Percentiles rank a stretch among this genome's conserved stretches.
phyloP scores from a whole-genome alignment of 169 alveolate genomes.

The Eimeria necatrix region DNA sequence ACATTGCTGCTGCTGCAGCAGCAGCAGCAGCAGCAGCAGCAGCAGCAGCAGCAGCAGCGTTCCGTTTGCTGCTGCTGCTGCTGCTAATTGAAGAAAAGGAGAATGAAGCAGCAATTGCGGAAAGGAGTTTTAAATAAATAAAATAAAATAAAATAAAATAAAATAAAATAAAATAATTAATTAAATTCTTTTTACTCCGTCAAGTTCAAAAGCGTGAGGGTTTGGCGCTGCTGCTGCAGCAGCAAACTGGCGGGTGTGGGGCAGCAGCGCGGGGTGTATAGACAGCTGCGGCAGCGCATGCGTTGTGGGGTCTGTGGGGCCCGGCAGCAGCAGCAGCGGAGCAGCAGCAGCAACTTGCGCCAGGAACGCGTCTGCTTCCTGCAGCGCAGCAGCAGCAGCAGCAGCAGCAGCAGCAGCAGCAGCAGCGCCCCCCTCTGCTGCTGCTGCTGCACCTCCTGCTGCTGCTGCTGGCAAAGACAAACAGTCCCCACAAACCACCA shows the following conservation, averaged over 20 bases:
- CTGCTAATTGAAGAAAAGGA: no score
- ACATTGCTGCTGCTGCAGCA: no score
- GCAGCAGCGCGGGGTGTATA: conserved; percentile 83
- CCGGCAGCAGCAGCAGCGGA: conserved; percentile 85
- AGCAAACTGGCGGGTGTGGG: conserved; percentile 72
- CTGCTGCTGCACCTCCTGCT: neutral
- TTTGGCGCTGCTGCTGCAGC: conserved; percentile 84
- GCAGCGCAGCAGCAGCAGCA: neutral
- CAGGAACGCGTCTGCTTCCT: conserved; percentile 76
- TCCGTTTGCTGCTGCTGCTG: no score
- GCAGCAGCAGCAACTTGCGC: conserved; percentile 76
- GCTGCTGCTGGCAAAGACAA: conserved; percentile 17
- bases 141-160: no score
- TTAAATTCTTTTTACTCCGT: no score
- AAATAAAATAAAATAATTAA: no score
- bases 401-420: neutral
- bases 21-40: no score
- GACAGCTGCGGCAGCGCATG: conserved; percentile 86
- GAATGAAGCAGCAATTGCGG: no score
- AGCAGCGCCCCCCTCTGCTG: neutral
- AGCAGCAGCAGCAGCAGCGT: no score
- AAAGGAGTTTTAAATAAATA: no score
- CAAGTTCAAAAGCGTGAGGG: conserved; percentile 84
- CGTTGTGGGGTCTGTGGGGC: conserved; percentile 84
- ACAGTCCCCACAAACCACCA: conserved; percentile 83